Conservation (phyloP, 345 rosid genomes). For the Cardamine resedifolia region DNA sequence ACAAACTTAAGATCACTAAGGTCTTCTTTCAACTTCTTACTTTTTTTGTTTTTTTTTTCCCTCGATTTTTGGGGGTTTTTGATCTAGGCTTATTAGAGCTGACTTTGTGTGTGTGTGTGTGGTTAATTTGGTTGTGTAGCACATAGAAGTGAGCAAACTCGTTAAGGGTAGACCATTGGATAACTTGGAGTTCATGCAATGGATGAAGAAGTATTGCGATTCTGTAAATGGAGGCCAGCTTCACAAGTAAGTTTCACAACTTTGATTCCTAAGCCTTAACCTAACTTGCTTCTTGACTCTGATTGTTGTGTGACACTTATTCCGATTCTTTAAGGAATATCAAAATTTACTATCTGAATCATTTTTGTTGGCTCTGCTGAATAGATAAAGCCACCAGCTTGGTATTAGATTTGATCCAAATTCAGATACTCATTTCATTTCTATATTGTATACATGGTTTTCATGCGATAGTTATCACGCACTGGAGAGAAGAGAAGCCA, state of each 20-base stretch:
- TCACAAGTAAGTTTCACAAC: constrained; percentile 45
- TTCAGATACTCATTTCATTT: background rate
- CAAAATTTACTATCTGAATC: background rate
- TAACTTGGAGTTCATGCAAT: constrained; percentile 96
- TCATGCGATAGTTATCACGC: constrained; percentile 69
- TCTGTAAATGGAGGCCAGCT: constrained; percentile 64
- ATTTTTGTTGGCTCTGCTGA: background rate
- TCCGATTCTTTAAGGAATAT: background rate
- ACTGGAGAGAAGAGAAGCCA: constrained; percentile 83
- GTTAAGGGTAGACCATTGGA: constrained; percentile 97
- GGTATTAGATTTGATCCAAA: too few species aligned
- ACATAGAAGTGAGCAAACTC: constrained; percentile 87
- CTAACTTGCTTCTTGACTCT: background rate
- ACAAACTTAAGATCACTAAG: constrained; percentile 94
- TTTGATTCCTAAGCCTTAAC: background rate
- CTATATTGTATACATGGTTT: background rate
- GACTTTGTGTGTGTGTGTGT: constrained; percentile 9
- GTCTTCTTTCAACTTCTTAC: constrained; percentile 32
- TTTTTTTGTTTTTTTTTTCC: background rate
- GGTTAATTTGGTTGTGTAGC: constrained; percentile 44
- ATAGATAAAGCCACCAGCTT: background rate
- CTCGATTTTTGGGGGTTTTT: background rate
- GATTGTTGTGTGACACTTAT: background rate
- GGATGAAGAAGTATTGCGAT: constrained; percentile 97
- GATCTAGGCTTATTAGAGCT: background rate